These are phyloP conservation scores for Pythium periplocum DNA, from an alignment of 352 stramenopile species.

Conservation along the genomic window DNA sequence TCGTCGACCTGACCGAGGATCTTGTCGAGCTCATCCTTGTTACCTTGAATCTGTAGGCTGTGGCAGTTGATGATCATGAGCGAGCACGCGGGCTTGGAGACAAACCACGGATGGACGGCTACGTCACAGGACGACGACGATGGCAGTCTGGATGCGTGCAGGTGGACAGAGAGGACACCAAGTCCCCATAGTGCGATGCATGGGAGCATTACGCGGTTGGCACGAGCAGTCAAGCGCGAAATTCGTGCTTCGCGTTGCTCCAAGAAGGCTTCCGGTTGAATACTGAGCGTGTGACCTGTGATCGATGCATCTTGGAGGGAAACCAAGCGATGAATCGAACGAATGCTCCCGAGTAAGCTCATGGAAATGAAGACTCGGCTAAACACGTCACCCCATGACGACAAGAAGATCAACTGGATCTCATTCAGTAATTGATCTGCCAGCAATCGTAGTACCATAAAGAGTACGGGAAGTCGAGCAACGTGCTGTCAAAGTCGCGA, in stretches of 20 bases:
- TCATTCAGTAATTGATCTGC: slow-evolving; percentile 1
- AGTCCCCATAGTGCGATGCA: slow-evolving; percentile 8
- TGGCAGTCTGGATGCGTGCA: slow-evolving; percentile 5
- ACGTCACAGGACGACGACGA: slow-evolving; percentile 1
- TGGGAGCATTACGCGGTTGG: background rate
- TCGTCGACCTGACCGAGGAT: slow-evolving; percentile 20
- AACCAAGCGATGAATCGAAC: no score
- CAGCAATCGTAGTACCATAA: slow-evolving; percentile 13
- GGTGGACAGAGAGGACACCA: slow-evolving; percentile 3
- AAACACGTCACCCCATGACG: background rate
- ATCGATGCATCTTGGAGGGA: slow-evolving; percentile 1
- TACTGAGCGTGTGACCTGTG: slow-evolving; percentile 5
- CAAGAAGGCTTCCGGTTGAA: no score
- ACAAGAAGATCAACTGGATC: background rate
- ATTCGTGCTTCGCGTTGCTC: no score
- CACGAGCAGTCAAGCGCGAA: no score
- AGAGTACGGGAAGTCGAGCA: background rate
- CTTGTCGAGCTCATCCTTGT: slow-evolving; percentile 1
- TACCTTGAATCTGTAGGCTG: background rate
- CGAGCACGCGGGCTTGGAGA: slow-evolving; percentile 4
- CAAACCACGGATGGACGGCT: slow-evolving; percentile 9
- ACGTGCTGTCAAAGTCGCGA: background rate
- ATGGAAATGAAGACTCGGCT: background rate
- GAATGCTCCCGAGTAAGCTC: background rate
- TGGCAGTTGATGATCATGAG: slow-evolving; percentile 15